Base-by-base conservation (phyloP, 2,329 filamentous ascomycete species). In the Exophiala bonariae region DNA sequence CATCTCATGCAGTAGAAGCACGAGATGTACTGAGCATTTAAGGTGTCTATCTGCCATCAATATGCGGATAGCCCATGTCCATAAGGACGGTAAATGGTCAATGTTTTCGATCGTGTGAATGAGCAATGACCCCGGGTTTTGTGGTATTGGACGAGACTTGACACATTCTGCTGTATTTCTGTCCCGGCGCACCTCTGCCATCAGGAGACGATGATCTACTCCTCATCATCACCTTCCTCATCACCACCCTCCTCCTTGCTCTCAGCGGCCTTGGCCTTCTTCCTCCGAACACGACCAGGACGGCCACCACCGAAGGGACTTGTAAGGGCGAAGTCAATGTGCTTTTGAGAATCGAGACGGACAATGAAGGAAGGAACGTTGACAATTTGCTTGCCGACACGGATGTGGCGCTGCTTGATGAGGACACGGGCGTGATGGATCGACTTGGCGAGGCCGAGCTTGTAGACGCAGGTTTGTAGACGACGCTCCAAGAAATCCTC, bases 401-500 rank as follows among this genome's bases (percentile, higher is more conserved):
- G 93, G 80, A 99, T 99, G 83, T 99, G 93, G 72, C 93, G 87
- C 83, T 99, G 93, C 75, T 89, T 90, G 82, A 99, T 99, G 67
- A 99, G 85, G 71, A 99, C 93, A 89, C 93, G 92, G 66, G 93
- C 93, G 83, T 99, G 93, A 83, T 99, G 93, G 79, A 99, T 97
- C 58, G 91, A 96, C 89, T 99, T 99, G 80, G 93, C 93, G 59
- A 99, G 89, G 70, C 93, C 93, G 68, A 99, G 91, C 88, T 99
- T 97, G 87, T 96, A 97, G 76, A 99, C 93, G 71, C 92, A 96
- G 68, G 93, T 99, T 86, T 99, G 92, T 64, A 97, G 91, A 77
- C 93, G 91, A 70, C 93, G 92, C 87, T 99, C 93, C 79, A 99
- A 84, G 87, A 99, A 99, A 79, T 99, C 93, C 80, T 99, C 93